A percentile compares a stretch with the other conserved stretches of the same genome.
phyloP scores from a whole-genome alignment of 345 rosid genomes.

The Reutealis trisperma region DNA sequence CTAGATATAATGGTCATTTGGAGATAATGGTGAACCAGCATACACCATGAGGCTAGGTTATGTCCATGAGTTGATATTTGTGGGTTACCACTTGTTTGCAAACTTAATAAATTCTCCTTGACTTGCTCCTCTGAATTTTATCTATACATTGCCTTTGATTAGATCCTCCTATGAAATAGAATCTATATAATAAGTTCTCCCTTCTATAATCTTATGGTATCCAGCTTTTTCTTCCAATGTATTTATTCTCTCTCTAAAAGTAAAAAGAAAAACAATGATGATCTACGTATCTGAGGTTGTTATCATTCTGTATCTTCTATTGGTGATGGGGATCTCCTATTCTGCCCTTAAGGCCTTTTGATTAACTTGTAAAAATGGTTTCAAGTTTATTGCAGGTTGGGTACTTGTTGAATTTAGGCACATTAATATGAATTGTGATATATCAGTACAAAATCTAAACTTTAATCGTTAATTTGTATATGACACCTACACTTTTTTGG shows the following conservation, averaged over 20 bases:
- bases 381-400: too few species aligned
- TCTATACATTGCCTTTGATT: conserved; percentile 46
- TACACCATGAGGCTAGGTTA: conserved; percentile 16
- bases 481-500: too few species aligned
- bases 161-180: conserved; percentile 46
- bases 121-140: conserved; percentile 43
- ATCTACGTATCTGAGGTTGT: neutral
- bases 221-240: neutral
- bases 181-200: conserved; percentile 54
- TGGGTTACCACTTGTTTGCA: conserved; percentile 36
- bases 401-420: too few species aligned
- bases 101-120: conserved; percentile 46
- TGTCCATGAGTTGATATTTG: conserved; percentile 30
- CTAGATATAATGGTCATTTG: too few species aligned
- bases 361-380: neutral
- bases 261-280: neutral
- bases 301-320: too few species aligned
- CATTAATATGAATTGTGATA: too few species aligned
- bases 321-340: neutral
- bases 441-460: too few species aligned
- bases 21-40: conserved; percentile 26
- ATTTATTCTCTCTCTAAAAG: too few species aligned
- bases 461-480: too few species aligned
- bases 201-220: conserved; percentile 28
- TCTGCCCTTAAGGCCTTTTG: neutral